Evolutionary conservation across 371 early-diverging fungal genomes (phyloP), one percentile per base, ranked within the genome.

Genomic region (Lichtheimia ramosa): DNA sequence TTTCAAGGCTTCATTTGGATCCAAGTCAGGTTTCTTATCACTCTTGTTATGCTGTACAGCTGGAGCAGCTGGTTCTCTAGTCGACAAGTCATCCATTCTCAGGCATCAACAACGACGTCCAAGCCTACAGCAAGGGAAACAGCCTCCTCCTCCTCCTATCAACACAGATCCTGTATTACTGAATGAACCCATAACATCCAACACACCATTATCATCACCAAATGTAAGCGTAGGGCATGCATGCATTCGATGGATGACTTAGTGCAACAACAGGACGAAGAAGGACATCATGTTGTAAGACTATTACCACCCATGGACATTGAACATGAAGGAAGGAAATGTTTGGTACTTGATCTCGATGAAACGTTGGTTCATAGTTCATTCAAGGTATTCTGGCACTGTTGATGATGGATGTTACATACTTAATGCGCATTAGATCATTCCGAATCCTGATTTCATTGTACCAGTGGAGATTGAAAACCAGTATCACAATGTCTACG

Each of bases 381-480:
- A 13, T 85, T 85, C 65, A 83, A 83, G 66, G 81, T 27, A 16
- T 8, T 5, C 5, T 25, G 25, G 25, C n/a, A n/a, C n/a, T n/a
- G n/a, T n/a, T n/a, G n/a, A n/a, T n/a, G n/a, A n/a, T n/a, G n/a
- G n/a, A n/a, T n/a, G n/a, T n/a, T n/a, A n/a, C n/a, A n/a, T n/a
- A n/a, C n/a, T 15, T 7, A 13, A 34, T n/a, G 40, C 40, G 53
- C 23, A 27, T 25, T 55, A 88, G 89, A 80, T 87, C 48, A 89
- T 92, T 49, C 85, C 89, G 18, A 75, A 89, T 48, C 89, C 93
- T 15, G 95, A 95, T 68, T 93, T 89, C 65, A 79, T 93, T 49
- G 90, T 95, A 46, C 93, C 92, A 16, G 93, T 93, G 12, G 91
- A 92, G 63, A 93, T 97, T 59, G 97, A 98, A 69, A 88, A 87